Conservation (phyloP, 179 eudicot genomes). For the Sideroxylon spinosum region DNA sequence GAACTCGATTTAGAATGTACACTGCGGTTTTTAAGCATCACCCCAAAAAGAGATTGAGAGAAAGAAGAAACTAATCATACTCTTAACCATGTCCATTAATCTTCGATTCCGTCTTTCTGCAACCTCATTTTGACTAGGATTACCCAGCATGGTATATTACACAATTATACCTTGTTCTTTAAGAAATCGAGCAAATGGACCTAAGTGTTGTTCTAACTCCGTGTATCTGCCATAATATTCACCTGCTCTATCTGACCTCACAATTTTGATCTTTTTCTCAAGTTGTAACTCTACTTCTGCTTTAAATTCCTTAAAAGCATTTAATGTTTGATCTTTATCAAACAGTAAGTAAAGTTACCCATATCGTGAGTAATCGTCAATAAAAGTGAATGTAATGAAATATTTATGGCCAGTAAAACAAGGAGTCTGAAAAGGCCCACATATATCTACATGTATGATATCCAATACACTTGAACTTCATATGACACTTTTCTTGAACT, state of each 20-base stretch:
- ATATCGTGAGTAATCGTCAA: constrained; percentile 17
- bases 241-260: neutral
- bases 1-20: no score
- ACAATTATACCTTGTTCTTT: no score
- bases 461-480: neutral
- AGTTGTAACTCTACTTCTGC: neutral
- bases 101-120: no score
- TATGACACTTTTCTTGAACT: neutral
- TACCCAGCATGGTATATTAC: neutral
- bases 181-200: no score
- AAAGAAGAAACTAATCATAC: no score
- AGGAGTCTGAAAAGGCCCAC: neutral
- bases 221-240: no score
- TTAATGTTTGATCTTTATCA: neutral
- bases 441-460: neutral
- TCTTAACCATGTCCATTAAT: no score
- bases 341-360: constrained; percentile 11
- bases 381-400: constrained; percentile 16
- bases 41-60: no score
- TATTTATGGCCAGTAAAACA: neutral
- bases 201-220: neutral
- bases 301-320: constrained; percentile 1
- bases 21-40: no score
- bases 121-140: no score
- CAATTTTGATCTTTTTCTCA: neutral